A percentile compares a stretch with the other conserved stretches of the same genome.
These are phyloP conservation scores for Beauveria scarabaeidicola DNA, from an alignment of 2,329 filamentous ascomycete genomes.

Conservation along the genomic window DNA sequence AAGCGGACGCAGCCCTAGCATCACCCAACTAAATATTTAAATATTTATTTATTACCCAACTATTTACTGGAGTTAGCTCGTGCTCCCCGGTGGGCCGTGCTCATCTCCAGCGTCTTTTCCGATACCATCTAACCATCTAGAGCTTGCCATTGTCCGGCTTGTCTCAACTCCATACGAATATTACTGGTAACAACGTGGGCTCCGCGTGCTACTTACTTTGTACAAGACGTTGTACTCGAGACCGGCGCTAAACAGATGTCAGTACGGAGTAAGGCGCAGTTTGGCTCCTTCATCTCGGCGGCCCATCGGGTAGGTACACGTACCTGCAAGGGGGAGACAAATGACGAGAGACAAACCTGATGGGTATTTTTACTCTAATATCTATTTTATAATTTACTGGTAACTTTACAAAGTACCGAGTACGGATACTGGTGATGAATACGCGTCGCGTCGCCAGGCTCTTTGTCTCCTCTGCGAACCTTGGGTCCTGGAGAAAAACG, in stretches of 20 bases:
- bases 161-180: neutral
- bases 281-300: neutral
- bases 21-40: neutral
- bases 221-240: neutral
- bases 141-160: neutral
- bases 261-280: too few relatives aligned
- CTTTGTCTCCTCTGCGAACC: neutral
- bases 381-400: too few relatives aligned
- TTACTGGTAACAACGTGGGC: neutral
- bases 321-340: neutral
- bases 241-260: neutral
- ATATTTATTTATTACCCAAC: too few relatives aligned
- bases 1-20: neutral
- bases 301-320: neutral
- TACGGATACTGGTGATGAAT: too few relatives aligned
- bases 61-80: neutral
- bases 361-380: neutral
- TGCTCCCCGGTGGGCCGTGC: neutral
- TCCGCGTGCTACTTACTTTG: too few relatives aligned
- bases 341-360: neutral
- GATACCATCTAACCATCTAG: neutral
- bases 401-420: neutral
- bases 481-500: neutral
- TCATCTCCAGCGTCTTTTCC: conserved; percentile 6
- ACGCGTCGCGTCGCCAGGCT: neutral